Conservation (phyloP, 1,284 basidiomycete species). For the Pyrrhoderma noxium region DNA sequence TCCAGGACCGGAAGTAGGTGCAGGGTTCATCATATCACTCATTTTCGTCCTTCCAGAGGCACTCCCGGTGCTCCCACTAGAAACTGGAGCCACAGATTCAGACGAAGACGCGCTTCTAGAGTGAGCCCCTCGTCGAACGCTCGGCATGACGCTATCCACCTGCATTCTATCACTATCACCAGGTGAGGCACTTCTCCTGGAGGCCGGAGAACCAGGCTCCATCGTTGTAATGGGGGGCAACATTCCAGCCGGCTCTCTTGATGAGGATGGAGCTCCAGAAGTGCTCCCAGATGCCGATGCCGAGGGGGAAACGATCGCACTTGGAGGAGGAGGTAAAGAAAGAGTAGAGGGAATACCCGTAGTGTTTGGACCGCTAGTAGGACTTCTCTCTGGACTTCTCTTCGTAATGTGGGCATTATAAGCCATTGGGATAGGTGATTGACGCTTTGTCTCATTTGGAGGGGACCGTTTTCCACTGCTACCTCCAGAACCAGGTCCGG, state of each 20-base stretch:
- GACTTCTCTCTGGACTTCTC: slow-evolving; percentile 21
- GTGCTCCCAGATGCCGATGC: slow-evolving; percentile 10
- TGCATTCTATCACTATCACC: slow-evolving; percentile 18
- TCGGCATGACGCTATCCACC: slow-evolving; percentile 32
- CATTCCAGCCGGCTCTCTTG: slow-evolving; percentile 21
- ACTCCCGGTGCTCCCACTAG: slow-evolving; percentile 2
- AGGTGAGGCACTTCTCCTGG: slow-evolving; percentile 10
- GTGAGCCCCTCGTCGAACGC: slow-evolving; percentile 31
- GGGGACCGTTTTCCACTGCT: slow-evolving; percentile 33
- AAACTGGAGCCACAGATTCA: not conserved
- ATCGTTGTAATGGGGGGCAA: slow-evolving; percentile 62
- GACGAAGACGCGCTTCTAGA: slow-evolving; percentile 34
- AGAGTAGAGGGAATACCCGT: slow-evolving; percentile 50
- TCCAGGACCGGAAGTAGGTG: slow-evolving; percentile 39
- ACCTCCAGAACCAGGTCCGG: no score
- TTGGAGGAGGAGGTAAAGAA: slow-evolving; percentile 65
- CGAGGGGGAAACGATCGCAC: slow-evolving; percentile 36
- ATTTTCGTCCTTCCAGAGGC: slow-evolving; percentile 19
- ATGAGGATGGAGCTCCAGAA: slow-evolving; percentile 19
- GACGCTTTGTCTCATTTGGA: slow-evolving; percentile 48
- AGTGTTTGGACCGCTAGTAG: slow-evolving; percentile 44
- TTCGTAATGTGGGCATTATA: slow-evolving; percentile 19
- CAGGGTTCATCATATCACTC: slow-evolving; percentile 26
- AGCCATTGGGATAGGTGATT: slow-evolving; percentile 64
- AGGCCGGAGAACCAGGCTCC: slow-evolving; percentile 32